Conservation (phyloP, 192 early-diverging fungal species). For the Podila minutissima region DNA sequence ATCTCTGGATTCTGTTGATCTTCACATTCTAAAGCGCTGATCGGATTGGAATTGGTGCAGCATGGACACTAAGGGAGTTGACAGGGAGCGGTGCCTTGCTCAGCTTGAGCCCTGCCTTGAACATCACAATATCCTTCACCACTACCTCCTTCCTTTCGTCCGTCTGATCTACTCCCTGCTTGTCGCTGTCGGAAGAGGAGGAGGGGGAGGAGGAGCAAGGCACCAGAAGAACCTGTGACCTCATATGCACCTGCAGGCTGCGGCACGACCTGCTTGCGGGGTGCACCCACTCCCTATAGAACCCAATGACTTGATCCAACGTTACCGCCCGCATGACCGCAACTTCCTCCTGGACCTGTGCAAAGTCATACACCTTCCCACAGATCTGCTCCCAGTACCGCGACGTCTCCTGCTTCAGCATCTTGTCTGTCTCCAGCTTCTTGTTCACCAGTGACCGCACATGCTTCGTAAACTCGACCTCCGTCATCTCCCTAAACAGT, state of each 20-base stretch:
- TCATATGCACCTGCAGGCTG: slow-evolving; percentile 55
- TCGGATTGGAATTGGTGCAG: neutral
- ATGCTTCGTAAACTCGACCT: slow-evolving; percentile 73
- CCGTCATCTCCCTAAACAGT: slow-evolving; percentile 65
- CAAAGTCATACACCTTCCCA: slow-evolving; percentile 81
- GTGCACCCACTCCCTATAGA: slow-evolving; percentile 13
- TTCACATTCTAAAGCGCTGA: neutral
- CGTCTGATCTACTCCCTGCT: neutral
- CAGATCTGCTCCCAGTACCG: slow-evolving; percentile 76
- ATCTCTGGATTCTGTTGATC: too few relatives aligned
- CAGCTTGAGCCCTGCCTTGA: slow-evolving; percentile 56
- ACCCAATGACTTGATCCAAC: slow-evolving; percentile 27
- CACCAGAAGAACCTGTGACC: slow-evolving; percentile 40
- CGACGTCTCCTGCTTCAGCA: slow-evolving; percentile 74
- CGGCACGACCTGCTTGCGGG: neutral
- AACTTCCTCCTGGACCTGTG: slow-evolving; percentile 40
- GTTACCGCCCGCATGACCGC: slow-evolving; percentile 12
- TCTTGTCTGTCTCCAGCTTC: slow-evolving; percentile 80
- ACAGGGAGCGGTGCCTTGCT: slow-evolving; percentile 53
- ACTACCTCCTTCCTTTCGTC: slow-evolving; percentile 21
- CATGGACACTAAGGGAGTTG: neutral
- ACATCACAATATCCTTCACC: slow-evolving; percentile 53
- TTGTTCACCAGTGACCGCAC: slow-evolving; percentile 69
- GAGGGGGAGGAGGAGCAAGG: neutral
- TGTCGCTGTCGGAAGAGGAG: neutral